Evolutionary conservation across 305 asterid species (phyloP).

Genomic region (Rubia balearica): DNA sequence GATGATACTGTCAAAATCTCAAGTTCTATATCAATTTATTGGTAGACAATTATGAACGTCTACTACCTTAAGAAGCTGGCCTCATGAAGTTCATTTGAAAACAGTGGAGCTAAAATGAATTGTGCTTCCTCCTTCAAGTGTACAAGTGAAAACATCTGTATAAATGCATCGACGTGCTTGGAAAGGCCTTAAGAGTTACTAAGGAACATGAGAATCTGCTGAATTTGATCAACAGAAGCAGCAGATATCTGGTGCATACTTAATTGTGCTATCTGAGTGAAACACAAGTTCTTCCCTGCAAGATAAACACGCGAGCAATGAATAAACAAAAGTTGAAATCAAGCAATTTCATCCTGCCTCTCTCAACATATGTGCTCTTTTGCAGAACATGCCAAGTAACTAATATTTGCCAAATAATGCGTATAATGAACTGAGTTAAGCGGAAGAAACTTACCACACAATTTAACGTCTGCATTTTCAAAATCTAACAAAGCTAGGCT

Average conservation of each 20-base stretch:
- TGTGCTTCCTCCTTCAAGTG: slow-evolving; percentile 56
- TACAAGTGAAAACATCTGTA: slow-evolving; percentile 74
- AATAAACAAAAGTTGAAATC: neutral
- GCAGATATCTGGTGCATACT: slow-evolving; percentile 42
- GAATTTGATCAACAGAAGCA: slow-evolving; percentile 61
- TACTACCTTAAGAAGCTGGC: slow-evolving; percentile 66
- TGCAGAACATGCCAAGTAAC: neutral
- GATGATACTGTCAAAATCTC: neutral
- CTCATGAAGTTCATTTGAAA: slow-evolving; percentile 54
- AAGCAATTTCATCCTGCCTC: neutral
- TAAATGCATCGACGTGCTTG: slow-evolving; percentile 74
- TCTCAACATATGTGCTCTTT: slow-evolving; percentile 1
- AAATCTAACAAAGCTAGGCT: slow-evolving; percentile 87
- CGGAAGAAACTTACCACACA: slow-evolving; percentile 55
- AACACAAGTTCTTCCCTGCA: slow-evolving; percentile 85
- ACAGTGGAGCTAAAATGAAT: slow-evolving; percentile 66
- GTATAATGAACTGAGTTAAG: neutral
- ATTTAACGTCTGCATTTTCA: slow-evolving; percentile 53
- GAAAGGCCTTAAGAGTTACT: slow-evolving; percentile 81
- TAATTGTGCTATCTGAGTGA: slow-evolving; percentile 67
- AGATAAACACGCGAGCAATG: slow-evolving; percentile 19
- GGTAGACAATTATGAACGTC: slow-evolving; percentile 4
- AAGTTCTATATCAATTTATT: neutral
- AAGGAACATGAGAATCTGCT: slow-evolving; percentile 63
- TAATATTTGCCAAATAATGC: neutral